Evolutionary conservation across 177 flowering plant species (phyloP), one percentile per base, ranked within the genome.

Genomic region (Vitis hybrid): DNA sequence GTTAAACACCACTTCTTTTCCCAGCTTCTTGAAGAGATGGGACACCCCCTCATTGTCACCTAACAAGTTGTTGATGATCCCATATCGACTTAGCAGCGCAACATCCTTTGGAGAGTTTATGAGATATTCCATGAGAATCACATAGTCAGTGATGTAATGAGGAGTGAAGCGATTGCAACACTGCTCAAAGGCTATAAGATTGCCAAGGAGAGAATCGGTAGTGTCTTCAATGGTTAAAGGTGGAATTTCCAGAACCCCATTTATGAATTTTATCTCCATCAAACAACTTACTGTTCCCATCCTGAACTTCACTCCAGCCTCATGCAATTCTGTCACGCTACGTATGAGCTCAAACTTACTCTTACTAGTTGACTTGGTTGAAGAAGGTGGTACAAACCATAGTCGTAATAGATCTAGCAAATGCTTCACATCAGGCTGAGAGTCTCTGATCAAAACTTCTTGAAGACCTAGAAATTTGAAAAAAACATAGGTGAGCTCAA

Each of bases 291-390:
- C 65, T 14, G 46, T 8, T 6, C 4, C 62, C 67, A 5, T 56
- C 51, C 27, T 74, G 51, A 74, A 68, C 56, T 56, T 57, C 40
- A 74, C 67, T 56, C 76, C 76, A 24, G 72, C 63, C 30, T 74
- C 68, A 3, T 18, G 58, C 6, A 74, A 63, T 64, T 74, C 72
- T 32, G 58, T 68, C 3, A 67, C 68, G 10, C 72, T 59, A 27
- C 27, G 58, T 2, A 67, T 68, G 12, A 58, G 32, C 27, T 49
- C 51, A 32, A 16, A 55, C 11, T 11, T 55, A 32, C 54, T n/a
- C 15, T 56, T 56, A 21, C 9, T 16, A 27, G 14, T 48, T 32
- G 6, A 30, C 51, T 62, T 62, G 50, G 6, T 35, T 40, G 11
- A 10, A 3, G 64, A 6, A 32, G 64, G 30, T 40, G 64, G 64